Conservation (phyloP, 768 basidiomycete genomes). For the Trametes maxima region DNA sequence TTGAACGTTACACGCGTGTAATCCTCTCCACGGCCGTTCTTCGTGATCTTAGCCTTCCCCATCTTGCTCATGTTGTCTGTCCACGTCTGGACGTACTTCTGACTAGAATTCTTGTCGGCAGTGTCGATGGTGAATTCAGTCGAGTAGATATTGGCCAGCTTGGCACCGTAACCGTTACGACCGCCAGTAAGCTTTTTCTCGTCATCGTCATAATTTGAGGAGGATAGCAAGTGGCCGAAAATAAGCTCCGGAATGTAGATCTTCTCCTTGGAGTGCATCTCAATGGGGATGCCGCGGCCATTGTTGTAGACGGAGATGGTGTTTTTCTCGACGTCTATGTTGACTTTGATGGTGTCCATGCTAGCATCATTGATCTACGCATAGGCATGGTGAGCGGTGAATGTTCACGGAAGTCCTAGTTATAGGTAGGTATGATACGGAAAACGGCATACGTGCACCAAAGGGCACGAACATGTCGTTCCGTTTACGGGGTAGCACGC, state of each 20-base stretch:
- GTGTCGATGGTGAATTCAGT: constrained; percentile 96
- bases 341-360: constrained; percentile 93
- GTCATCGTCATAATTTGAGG: constrained; percentile 97
- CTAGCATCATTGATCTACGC: constrained; percentile 82
- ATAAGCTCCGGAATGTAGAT: constrained; percentile 97
- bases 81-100: constrained; percentile 97
- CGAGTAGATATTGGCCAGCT: constrained; percentile 98
- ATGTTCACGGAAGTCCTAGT: neutral
- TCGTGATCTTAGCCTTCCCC: constrained; percentile 90
- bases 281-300: constrained; percentile 94
- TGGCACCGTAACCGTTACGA: constrained; percentile 98
- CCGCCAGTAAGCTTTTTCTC: constrained; percentile 99
- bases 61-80: constrained; percentile 90
- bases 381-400: neutral
- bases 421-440: neutral
- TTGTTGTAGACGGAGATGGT: constrained; percentile 95
- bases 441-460: no score
- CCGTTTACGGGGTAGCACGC: no score
- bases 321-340: constrained; percentile 79
- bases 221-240: constrained; percentile 92
- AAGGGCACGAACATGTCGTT: no score
- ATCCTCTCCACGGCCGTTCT: constrained; percentile 84
- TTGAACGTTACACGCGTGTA: constrained; percentile 92
- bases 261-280: constrained; percentile 90
- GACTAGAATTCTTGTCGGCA: constrained; percentile 78